A percentile compares a stretch with the other conserved stretches of the same genome.
phyloP scores from a whole-genome alignment of 2,329 filamentous ascomycete genomes.

The Catunica adiposa region DNA sequence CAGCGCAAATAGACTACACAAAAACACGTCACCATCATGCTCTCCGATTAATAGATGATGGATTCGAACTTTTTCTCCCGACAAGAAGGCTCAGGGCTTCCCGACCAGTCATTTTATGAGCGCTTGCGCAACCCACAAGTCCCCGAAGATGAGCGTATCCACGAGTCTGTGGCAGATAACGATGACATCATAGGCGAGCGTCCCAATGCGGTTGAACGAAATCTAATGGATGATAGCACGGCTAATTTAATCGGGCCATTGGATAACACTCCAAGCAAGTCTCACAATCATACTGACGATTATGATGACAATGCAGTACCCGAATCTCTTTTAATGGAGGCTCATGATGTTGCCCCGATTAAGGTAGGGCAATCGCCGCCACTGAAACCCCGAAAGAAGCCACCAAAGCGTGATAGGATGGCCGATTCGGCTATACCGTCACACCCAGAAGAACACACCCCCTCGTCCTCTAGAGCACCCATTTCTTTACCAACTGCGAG shows the following conservation, averaged over 20 bases:
- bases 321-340: slow-evolving; percentile 45
- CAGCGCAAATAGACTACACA: not conserved
- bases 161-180: slow-evolving; percentile 16
- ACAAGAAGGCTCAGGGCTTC: slow-evolving; percentile 15
- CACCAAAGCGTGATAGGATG: slow-evolving; percentile 14
- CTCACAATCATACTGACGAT: slow-evolving; percentile 24
- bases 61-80: not conserved
- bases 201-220: slow-evolving; percentile 28
- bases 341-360: slow-evolving; percentile 20
- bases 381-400: slow-evolving; percentile 16
- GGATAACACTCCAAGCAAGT: not conserved
- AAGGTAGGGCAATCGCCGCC: slow-evolving; percentile 14
- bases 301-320: slow-evolving; percentile 45
- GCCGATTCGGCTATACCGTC: slow-evolving; percentile 26
- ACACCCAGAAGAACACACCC: not conserved
- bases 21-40: not conserved
- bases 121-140: slow-evolving; percentile 23
- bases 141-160: not conserved
- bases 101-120: slow-evolving; percentile 32
- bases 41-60: not conserved
- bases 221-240: slow-evolving; percentile 26
- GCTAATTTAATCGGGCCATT: slow-evolving; percentile 13
- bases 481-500: not conserved
- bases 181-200: slow-evolving; percentile 32
- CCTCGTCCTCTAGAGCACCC: not conserved